phyloP scores from a whole-genome alignment of 352 stramenopile genomes.

The Phytophthora ramorum region DNA sequence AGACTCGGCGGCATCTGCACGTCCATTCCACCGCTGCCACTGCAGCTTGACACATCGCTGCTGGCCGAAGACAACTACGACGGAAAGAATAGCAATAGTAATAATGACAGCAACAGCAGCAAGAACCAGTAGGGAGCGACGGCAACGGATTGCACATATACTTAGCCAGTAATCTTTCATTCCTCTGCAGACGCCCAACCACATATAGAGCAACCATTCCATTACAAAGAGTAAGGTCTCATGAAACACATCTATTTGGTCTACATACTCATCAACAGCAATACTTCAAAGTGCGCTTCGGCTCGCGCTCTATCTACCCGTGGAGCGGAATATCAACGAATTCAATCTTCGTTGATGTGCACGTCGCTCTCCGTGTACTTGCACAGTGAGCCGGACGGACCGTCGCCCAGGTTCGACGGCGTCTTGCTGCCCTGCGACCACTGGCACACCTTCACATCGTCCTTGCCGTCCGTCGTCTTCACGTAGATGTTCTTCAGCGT shows the following conservation, averaged over 20 bases:
- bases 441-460: constrained; percentile 22
- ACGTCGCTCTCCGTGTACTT: constrained; percentile 24
- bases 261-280: constrained; percentile 22
- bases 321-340: constrained; percentile 6
- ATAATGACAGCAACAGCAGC: constrained; percentile 10
- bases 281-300: constrained; percentile 12
- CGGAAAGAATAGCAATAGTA: constrained; percentile 16
- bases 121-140: constrained; percentile 17
- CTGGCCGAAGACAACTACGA: constrained; percentile 36
- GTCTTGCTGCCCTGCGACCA: constrained; percentile 26
- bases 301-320: constrained; percentile 6
- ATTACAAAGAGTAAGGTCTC: not conserved
- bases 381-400: constrained; percentile 20
- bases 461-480: constrained; percentile 23
- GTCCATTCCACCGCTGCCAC: constrained; percentile 67
- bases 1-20: constrained; percentile 67
- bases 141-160: not conserved
- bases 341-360: constrained; percentile 31
- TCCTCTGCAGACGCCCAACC: too few species aligned
- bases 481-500: constrained; percentile 46
- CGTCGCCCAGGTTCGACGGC: constrained; percentile 23
- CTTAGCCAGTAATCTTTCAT: too few species aligned
- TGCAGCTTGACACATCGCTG: constrained; percentile 77
- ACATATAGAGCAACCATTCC: too few species aligned
- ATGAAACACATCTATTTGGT: constrained; percentile 15